phyloP scores from a whole-genome alignment of 2,329 filamentous ascomycete species.

The Rhynchosporium graminicola region DNA sequence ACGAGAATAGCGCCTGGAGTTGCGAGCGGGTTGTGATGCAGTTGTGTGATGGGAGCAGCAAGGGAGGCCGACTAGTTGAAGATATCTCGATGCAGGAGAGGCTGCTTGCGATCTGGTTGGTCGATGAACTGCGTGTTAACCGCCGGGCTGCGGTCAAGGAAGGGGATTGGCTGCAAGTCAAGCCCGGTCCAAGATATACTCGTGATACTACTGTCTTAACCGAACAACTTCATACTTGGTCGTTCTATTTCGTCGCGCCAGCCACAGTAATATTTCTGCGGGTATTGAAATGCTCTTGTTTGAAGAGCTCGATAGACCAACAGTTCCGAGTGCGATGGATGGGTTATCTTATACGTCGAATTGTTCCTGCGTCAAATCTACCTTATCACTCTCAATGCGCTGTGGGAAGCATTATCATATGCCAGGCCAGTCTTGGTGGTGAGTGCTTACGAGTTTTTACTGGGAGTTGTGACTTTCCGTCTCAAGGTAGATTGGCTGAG shows the following conservation, averaged over 20 bases:
- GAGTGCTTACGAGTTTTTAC: neutral
- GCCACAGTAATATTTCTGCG: slow-evolving; percentile 11
- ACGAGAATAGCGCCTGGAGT: slow-evolving; percentile 29
- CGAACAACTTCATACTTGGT: slow-evolving; percentile 2
- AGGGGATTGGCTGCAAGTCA: slow-evolving; percentile 24
- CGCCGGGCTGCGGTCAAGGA: slow-evolving; percentile 18
- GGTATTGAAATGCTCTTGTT: slow-evolving; percentile 12
- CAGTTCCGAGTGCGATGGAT: slow-evolving; percentile 1
- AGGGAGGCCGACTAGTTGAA: neutral
- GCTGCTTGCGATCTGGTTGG: slow-evolving; percentile 21
- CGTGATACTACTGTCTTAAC: neutral
- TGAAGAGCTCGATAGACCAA: slow-evolving; percentile 8
- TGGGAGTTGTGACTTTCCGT: neutral
- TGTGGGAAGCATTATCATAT: slow-evolving; percentile 12
- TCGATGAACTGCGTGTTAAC: slow-evolving; percentile 22
- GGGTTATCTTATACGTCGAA: slow-evolving; percentile 1
- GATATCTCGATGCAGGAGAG: slow-evolving; percentile 2
- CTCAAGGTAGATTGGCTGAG: too few relatives aligned
- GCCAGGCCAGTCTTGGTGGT: neutral
- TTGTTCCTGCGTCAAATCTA: neutral
- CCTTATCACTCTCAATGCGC: neutral
- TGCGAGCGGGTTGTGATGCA: slow-evolving; percentile 21
- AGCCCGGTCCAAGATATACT: slow-evolving; percentile 22
- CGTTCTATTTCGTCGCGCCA: slow-evolving; percentile 9
- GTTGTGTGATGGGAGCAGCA: neutral